Percentiles rank a stretch among this genome's conserved stretches.
Evolutionary conservation across 768 basidiomycete genomes (phyloP).

Genomic region (Rhodosporidiobolus odoratus): DNA sequence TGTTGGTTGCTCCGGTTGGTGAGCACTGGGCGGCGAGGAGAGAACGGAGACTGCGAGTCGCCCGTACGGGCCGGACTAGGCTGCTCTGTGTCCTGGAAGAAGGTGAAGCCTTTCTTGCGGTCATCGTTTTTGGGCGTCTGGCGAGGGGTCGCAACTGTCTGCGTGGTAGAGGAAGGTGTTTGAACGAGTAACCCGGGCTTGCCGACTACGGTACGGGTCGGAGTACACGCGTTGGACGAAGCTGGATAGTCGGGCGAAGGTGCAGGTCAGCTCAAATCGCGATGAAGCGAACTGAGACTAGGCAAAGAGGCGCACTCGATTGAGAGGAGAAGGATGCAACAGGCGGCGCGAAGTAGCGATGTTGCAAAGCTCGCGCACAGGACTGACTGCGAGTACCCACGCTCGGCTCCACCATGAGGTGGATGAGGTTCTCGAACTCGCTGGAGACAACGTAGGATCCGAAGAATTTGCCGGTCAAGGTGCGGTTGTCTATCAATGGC

Average conservation of each 20-base stretch:
- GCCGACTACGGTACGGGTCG: background rate
- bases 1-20: constrained; percentile 4
- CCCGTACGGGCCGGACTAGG: background rate
- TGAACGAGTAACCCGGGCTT: background rate
- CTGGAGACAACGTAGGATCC: constrained; percentile 33
- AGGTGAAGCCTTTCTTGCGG: background rate
- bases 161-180: background rate
- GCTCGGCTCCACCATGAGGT: constrained; percentile 35
- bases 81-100: background rate
- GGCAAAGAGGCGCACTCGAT: background rate
- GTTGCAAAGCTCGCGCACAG: constrained; percentile 33
- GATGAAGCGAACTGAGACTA: too few relatives aligned
- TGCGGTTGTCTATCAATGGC: constrained; percentile 20
- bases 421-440: constrained; percentile 37
- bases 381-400: constrained; percentile 17
- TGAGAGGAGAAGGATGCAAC: background rate
- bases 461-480: constrained; percentile 29
- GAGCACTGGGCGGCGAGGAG: background rate
- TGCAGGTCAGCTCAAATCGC: background rate
- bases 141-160: background rate
- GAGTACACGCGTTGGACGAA: background rate
- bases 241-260: background rate
- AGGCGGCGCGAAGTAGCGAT: constrained; percentile 35
- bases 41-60: background rate
- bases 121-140: constrained; percentile 11